These are phyloP conservation scores for Peniophora sp. DNA, from an alignment of 1,284 basidiomycete species.

Conservation along the genomic window DNA sequence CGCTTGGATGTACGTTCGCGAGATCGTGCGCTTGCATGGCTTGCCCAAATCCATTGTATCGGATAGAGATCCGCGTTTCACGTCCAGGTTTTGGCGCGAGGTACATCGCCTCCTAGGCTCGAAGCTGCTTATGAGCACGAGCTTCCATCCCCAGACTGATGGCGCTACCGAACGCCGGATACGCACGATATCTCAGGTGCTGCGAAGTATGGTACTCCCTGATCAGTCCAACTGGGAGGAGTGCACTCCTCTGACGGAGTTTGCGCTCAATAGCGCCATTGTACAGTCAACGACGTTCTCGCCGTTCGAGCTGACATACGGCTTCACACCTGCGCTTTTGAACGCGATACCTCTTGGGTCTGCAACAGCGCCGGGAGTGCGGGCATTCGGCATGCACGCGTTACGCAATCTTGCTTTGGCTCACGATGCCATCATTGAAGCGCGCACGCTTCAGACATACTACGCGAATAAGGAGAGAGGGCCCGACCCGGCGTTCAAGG, in stretches of 20 bases:
- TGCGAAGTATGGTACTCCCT: conserved; percentile 14
- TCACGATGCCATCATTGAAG: background rate
- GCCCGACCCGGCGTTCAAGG: background rate
- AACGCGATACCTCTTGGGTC: conserved; percentile 7
- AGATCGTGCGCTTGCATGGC: conserved; percentile 34
- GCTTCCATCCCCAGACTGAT: conserved; percentile 15
- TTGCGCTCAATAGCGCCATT: conserved; percentile 24
- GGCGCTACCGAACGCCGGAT: conserved; percentile 11
- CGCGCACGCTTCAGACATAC: background rate
- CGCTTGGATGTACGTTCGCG: conserved; percentile 21
- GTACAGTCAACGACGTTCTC: conserved; percentile 17
- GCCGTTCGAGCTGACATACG: conserved; percentile 19
- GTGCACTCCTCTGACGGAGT: conserved; percentile 22
- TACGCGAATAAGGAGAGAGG: background rate
- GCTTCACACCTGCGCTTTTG: conserved; percentile 12
- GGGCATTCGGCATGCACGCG: background rate
- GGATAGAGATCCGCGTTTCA: conserved; percentile 34
- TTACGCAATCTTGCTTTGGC: background rate
- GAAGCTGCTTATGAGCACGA: conserved; percentile 11
- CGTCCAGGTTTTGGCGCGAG: conserved; percentile 15
- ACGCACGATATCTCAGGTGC: conserved; percentile 9
- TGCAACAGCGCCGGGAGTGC: background rate
- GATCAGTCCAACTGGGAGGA: conserved; percentile 24
- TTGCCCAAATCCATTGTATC: conserved; percentile 30
- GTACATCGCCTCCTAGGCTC: conserved; percentile 11